These are phyloP conservation scores for Melaleuca quinquenervia DNA, from an alignment of 345 rosid genomes.

Conservation along the genomic window DNA sequence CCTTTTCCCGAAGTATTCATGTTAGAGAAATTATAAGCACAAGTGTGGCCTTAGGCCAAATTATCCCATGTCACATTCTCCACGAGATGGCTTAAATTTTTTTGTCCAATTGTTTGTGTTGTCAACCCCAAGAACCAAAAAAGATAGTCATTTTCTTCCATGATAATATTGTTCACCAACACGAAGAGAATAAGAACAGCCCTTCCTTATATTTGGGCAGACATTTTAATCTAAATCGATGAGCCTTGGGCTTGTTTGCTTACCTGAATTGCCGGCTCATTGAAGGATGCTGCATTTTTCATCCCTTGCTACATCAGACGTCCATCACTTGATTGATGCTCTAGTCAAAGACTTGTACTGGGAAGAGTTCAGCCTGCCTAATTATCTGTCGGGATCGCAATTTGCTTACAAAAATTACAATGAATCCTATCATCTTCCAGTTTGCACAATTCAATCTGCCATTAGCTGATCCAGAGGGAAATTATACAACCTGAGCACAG, in stretches of 20 bases:
- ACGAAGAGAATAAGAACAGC: background rate
- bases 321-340: background rate
- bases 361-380: background rate
- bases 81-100: background rate
- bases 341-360: background rate
- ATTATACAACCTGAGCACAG: background rate
- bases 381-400: background rate
- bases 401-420: background rate
- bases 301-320: background rate
- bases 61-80: background rate
- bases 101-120: background rate
- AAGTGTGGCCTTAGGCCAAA: background rate
- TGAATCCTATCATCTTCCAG: background rate
- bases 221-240: background rate
- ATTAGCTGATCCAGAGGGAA: background rate
- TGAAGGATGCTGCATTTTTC: background rate
- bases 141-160: background rate
- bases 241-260: background rate
- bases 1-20: background rate
- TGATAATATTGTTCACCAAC: background rate
- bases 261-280: background rate
- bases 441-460: background rate
- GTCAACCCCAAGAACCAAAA: background rate
- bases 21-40: background rate
- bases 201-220: background rate